Evolutionary conservation across 1,284 basidiomycete species (phyloP).

Genomic region (Moniliophthora roreri): DNA sequence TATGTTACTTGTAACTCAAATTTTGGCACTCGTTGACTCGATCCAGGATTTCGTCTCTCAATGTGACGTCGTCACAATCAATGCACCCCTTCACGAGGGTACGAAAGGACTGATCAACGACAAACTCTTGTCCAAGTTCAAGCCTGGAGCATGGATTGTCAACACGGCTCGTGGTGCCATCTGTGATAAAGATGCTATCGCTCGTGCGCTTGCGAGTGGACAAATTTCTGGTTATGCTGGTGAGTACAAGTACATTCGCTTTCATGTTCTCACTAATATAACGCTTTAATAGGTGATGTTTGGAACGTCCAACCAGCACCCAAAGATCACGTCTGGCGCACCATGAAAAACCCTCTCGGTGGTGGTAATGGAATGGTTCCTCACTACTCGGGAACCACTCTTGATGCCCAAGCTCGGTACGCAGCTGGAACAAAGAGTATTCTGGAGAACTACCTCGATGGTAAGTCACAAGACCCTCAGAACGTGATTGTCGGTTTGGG

Average conservation of each 20-base stretch:
- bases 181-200: conserved; percentile 81
- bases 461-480: conserved; percentile 68
- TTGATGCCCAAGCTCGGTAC: conserved; percentile 91
- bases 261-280: conserved; percentile 30
- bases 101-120: no score
- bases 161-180: conserved; percentile 96
- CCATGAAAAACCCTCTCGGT: conserved; percentile 66
- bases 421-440: conserved; percentile 81
- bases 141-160: conserved; percentile 75
- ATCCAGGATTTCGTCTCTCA: conserved; percentile 74
- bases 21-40: conserved; percentile 76
- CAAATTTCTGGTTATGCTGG: conserved; percentile 60
- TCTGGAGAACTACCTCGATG: conserved; percentile 73
- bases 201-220: conserved; percentile 76
- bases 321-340: conserved; percentile 54
- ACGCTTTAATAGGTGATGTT: conserved; percentile 61
- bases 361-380: conserved; percentile 85
- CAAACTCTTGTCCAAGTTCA: no score
- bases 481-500: conserved; percentile 62
- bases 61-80: conserved; percentile 81
- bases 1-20: no score
- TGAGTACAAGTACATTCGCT: conserved; percentile 11
- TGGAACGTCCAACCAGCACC: conserved; percentile 86
- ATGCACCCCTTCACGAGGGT: no score
- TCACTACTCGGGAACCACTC: conserved; percentile 86